Evolutionary conservation across 164 flowering plant species (phyloP).

Genomic region (Liriodendron chinense): DNA sequence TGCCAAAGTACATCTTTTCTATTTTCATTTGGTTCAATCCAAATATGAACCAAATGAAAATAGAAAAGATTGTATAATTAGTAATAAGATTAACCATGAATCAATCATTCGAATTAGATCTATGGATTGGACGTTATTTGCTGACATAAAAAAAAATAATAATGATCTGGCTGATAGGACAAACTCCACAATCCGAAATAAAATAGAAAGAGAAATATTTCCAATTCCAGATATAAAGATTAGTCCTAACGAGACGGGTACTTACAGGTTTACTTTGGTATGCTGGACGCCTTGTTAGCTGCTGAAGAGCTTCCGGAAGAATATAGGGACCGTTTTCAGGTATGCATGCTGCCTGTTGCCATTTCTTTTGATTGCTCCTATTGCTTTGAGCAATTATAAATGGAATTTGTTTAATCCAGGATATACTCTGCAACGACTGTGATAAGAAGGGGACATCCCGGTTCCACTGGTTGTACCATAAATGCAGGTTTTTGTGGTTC

Average conservation of each 20-base stretch:
- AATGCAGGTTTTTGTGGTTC: slow-evolving; percentile 80
- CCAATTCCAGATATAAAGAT: too few relatives aligned
- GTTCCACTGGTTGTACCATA: slow-evolving; percentile 95
- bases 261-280: slow-evolving; percentile 90
- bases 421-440: slow-evolving; percentile 87
- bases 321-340: slow-evolving; percentile 79
- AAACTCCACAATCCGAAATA: too few relatives aligned
- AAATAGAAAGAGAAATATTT: too few relatives aligned
- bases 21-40: too few relatives aligned
- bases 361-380: neutral
- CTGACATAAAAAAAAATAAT: too few relatives aligned
- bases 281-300: slow-evolving; percentile 87
- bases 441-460: slow-evolving; percentile 62
- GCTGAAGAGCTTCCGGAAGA: slow-evolving; percentile 90
- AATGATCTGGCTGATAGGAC: too few relatives aligned
- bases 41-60: too few relatives aligned
- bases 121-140: too few relatives aligned
- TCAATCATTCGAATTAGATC: too few relatives aligned
- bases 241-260: neutral
- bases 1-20: too few relatives aligned
- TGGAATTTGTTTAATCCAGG: slow-evolving; percentile 43
- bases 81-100: too few relatives aligned
- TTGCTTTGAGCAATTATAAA: neutral
- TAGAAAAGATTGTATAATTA: too few relatives aligned
- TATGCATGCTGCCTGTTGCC: slow-evolving; percentile 14